Percentiles rank a stretch among this genome's conserved stretches.
Conservation (phyloP, 1,284 basidiomycete species). For the Ganoderma lingzhi region DNA sequence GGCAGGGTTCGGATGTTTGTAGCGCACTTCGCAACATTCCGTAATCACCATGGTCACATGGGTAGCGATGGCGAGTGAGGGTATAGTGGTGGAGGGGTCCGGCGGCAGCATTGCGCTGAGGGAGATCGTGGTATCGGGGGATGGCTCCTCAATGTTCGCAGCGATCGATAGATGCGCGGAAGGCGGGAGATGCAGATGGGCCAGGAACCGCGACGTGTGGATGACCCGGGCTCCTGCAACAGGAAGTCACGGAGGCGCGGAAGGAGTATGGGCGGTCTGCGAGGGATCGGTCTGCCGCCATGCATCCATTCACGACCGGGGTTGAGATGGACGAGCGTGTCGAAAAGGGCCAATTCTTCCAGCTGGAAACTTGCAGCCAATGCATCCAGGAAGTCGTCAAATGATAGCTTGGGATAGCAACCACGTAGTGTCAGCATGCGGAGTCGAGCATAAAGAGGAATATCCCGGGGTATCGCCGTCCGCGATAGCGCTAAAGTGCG, state of each 20-base stretch:
- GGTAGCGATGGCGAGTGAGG: too few species aligned
- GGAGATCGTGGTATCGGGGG: not conserved
- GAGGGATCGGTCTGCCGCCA: not conserved
- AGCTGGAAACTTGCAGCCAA: not conserved
- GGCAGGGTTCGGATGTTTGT: too few species aligned
- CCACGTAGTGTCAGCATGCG: not conserved
- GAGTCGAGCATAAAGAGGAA: not conserved
- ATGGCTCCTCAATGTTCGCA: too few species aligned
- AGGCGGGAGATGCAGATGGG: not conserved
- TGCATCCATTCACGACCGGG: not conserved
- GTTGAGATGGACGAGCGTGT: not conserved
- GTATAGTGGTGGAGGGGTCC: not conserved
- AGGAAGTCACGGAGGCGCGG: not conserved
- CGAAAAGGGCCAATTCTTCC: not conserved
- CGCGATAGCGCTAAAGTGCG: not conserved
- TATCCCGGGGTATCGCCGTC: not conserved
- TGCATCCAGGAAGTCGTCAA: not conserved
- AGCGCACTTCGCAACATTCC: too few species aligned
- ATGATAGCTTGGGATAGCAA: not conserved
- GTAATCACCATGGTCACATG: too few species aligned
- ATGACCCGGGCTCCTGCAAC: not conserved
- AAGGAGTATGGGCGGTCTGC: not conserved
- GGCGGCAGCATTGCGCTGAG: not conserved
- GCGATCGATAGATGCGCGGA: not conserved
- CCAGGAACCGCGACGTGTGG: not conserved